phyloP scores from a whole-genome alignment of 305 asterid genomes.

The Solanum chacoense region DNA sequence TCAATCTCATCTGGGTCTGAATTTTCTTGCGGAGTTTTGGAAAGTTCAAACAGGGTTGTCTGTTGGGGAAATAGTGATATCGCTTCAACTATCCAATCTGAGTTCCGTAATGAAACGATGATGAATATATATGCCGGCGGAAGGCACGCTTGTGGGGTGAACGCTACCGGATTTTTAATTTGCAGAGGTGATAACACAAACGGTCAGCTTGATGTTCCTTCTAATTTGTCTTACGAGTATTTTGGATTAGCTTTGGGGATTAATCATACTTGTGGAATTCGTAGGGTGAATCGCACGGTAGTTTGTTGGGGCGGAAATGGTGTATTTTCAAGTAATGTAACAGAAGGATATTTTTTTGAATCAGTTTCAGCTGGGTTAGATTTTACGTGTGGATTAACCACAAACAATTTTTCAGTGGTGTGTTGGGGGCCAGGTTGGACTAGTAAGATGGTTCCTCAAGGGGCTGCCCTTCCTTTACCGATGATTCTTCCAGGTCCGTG shows the following conservation, averaged over 20 bases:
- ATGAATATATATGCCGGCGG: slow-evolving; percentile 53
- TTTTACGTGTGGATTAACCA: slow-evolving; percentile 71
- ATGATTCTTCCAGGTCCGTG: slow-evolving; percentile 78
- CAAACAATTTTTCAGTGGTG: slow-evolving; percentile 59
- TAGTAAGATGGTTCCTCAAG: slow-evolving; percentile 18
- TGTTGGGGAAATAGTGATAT: slow-evolving; percentile 54
- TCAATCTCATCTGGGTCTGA: slow-evolving; percentile 61
- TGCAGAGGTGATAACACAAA: slow-evolving; percentile 55
- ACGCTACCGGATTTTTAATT: slow-evolving; percentile 34
- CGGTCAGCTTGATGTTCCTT: slow-evolving; percentile 51
- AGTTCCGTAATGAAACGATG: slow-evolving; percentile 45
- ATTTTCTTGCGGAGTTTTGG: slow-evolving; percentile 66
- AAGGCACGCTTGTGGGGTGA: slow-evolving; percentile 64
- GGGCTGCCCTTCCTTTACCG: slow-evolving; percentile 36
- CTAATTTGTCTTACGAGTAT: slow-evolving; percentile 32
- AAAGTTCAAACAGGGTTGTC: slow-evolving; percentile 16
- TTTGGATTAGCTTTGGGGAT: slow-evolving; percentile 55
- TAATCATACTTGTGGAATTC: slow-evolving; percentile 63
- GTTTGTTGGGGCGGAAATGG: slow-evolving; percentile 83
- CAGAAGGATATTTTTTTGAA: slow-evolving; percentile 40
- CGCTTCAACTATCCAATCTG: slow-evolving; percentile 30
- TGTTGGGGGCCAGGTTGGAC: slow-evolving; percentile 95
- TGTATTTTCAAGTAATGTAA: slow-evolving; percentile 18
- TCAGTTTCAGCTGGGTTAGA: slow-evolving; percentile 60
- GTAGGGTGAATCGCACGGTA: slow-evolving; percentile 46